Evolutionary conservation across 768 basidiomycete genomes (phyloP), one percentile per base, ranked within the genome.

Genomic region (Lactarius tabidus): DNA sequence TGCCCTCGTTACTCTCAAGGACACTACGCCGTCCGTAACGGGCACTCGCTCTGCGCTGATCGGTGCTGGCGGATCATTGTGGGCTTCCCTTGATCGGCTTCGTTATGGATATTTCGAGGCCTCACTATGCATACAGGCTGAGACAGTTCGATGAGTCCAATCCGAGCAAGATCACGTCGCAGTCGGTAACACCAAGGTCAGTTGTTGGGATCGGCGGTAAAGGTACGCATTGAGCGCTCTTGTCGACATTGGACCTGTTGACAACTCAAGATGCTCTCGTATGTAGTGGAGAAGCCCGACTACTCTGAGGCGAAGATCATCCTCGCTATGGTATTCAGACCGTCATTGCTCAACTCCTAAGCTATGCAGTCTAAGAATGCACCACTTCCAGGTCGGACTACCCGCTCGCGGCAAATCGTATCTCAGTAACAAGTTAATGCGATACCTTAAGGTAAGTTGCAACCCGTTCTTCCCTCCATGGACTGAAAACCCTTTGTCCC

Each of bases 351-450:
- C 23, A 15, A 33, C 59, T 51, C 26, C 26, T 45, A 35, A 26
- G 55, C 28, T 17, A 26, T 23, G 41, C 36, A 41, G 8, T 26
- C 29, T 58, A 17, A 59, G 36, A 58, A 39, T 60, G 54, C 33
- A 10, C 53, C 45, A 15, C 29, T 38, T 63, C 17, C 69, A 95
- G 93, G 94, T 98, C 65, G 97, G 97, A 33, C 77, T 99, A 52
- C 97, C 97, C n/a, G 97, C 97, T 3, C 83, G 97, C 64, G 97
- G 97, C 20, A 99, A 99, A 78, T 98, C 95, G 2, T 99, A 98
- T 76, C 85, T 99, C 65, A 95, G 92, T 75, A 99, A 99, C 77
- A 98, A 96, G 78, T 85, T 99, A 67, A 94, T 87, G 89, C 85
- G 95, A 65, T 99, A 99, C 75, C 82, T 99, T 48, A 91, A 92